A percentile compares a stretch with the other conserved stretches of the same genome.
Conservation (phyloP, 1,284 basidiomycete species). For the Tranzscheliella williamsii region DNA sequence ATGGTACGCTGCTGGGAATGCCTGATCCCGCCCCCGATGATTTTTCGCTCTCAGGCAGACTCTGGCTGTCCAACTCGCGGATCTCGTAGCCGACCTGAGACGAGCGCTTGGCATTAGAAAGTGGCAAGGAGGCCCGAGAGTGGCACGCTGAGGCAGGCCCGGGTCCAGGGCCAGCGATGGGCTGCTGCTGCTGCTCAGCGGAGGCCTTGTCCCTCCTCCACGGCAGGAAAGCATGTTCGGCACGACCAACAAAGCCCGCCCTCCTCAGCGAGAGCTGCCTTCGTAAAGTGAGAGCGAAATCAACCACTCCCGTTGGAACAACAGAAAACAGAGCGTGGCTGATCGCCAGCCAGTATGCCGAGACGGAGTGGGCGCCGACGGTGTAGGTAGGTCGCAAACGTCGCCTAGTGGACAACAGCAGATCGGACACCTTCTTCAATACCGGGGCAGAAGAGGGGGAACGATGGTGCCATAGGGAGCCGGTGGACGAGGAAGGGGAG, state of each 20-base stretch:
- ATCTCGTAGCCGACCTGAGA: slow-evolving; percentile 24
- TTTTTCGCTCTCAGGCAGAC: slow-evolving; percentile 32
- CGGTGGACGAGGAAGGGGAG: slow-evolving; percentile 34
- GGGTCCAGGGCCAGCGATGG: slow-evolving; percentile 34
- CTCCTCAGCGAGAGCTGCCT: slow-evolving; percentile 32
- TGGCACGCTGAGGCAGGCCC: slow-evolving; percentile 41
- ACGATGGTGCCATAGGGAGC: slow-evolving; percentile 34
- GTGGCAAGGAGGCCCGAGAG: slow-evolving; percentile 28
- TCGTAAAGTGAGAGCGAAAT: slow-evolving; percentile 22
- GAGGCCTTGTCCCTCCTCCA: slow-evolving; percentile 21
- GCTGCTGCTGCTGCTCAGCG: not conserved
- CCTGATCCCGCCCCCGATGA: slow-evolving; percentile 37
- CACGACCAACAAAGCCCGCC: slow-evolving; percentile 27
- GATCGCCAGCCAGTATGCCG: slow-evolving; percentile 30
- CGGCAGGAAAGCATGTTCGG: slow-evolving; percentile 36
- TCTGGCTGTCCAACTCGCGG: slow-evolving; percentile 30
- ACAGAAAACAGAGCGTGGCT: slow-evolving; percentile 32
- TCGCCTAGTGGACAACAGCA: slow-evolving; percentile 36
- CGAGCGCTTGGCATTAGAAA: slow-evolving; percentile 4
- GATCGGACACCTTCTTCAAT: slow-evolving; percentile 31
- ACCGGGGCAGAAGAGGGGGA: slow-evolving; percentile 37
- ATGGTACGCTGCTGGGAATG: slow-evolving; percentile 43
- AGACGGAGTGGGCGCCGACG: slow-evolving; percentile 21
- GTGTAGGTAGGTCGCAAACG: slow-evolving; percentile 33
- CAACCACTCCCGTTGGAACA: slow-evolving; percentile 30